A percentile compares a stretch with the other conserved stretches of the same genome.
These are phyloP conservation scores for Backusella tuberculispora DNA, from an alignment of 192 early-diverging fungal genomes.

Conservation along the genomic window DNA sequence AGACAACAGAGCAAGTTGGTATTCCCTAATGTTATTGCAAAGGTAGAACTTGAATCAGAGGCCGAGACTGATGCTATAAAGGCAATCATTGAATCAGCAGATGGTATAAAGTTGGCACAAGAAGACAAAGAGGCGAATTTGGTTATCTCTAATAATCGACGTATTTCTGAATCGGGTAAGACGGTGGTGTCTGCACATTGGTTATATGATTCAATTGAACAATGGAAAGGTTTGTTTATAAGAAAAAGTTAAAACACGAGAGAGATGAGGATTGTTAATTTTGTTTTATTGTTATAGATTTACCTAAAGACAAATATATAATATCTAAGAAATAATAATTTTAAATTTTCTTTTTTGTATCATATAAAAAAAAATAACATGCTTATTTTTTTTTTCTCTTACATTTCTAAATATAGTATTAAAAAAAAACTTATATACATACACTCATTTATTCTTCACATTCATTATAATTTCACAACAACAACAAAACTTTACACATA, in stretches of 20 bases:
- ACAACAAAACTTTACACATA: too few species aligned
- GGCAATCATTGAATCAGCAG: conserved; percentile 2
- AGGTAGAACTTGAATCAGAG: background rate
- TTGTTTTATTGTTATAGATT: background rate
- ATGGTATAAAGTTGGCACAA: background rate
- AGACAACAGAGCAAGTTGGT: background rate
- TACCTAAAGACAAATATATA: background rate
- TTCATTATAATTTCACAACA: too few species aligned
- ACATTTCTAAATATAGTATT: too few species aligned
- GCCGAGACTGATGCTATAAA: background rate
- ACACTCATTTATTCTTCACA: too few species aligned
- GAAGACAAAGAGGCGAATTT: background rate
- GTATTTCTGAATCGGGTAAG: background rate
- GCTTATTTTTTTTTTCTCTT: background rate
- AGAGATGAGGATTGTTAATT: background rate
- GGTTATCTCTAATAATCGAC: background rate
- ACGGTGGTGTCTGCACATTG: conserved; percentile 2
- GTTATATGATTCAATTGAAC: conserved; percentile 17
- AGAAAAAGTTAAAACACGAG: background rate
- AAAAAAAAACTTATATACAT: too few species aligned
- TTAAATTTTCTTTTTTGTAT: background rate
- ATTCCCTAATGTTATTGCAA: background rate
- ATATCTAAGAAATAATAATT: background rate
- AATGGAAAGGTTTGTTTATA: conserved; percentile 22
- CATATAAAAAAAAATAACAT: background rate